Evolutionary conservation across 169 alveolate species (phyloP).

Genomic region (Plasmodium coatneyi): DNA sequence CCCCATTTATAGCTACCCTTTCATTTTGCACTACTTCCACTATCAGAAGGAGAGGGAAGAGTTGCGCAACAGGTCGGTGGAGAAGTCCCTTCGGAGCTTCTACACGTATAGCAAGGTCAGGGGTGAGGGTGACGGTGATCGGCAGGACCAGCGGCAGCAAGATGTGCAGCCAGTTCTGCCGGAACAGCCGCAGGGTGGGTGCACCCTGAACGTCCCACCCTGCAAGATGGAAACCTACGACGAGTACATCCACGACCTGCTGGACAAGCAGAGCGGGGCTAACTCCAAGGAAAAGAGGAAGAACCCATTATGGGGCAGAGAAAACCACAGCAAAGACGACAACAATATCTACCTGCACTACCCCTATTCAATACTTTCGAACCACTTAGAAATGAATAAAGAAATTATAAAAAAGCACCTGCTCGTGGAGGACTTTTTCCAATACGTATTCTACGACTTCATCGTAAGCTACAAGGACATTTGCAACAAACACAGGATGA

Average conservation of each 20-base stretch:
- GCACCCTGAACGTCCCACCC: neutral
- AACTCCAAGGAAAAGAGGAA: neutral
- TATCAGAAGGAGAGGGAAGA: constrained; percentile 37
- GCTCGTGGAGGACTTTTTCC: constrained; percentile 49
- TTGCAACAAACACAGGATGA: constrained; percentile 1
- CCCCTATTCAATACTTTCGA: constrained; percentile 60
- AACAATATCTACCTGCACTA: constrained; percentile 47
- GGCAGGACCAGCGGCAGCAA: neutral
- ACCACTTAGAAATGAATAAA: constrained; percentile 44
- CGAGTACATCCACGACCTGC: constrained; percentile 9
- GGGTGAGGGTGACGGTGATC: neutral
- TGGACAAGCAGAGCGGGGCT: neutral
- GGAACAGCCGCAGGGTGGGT: neutral
- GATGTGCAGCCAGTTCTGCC: neutral
- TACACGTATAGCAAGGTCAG: neutral
- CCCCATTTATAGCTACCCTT: constrained; percentile 70
- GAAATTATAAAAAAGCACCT: constrained; percentile 60
- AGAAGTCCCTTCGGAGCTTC: constrained; percentile 23
- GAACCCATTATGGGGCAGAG: neutral
- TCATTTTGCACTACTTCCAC: constrained; percentile 49
- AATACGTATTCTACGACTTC: constrained; percentile 57
- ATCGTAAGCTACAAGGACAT: constrained; percentile 55
- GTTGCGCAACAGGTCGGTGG: constrained; percentile 11
- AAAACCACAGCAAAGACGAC: neutral
- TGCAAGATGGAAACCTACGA: constrained; percentile 15